These are phyloP conservation scores for Pterulicium gracile DNA, from an alignment of 1,284 basidiomycete genomes.

Conservation along the genomic window DNA sequence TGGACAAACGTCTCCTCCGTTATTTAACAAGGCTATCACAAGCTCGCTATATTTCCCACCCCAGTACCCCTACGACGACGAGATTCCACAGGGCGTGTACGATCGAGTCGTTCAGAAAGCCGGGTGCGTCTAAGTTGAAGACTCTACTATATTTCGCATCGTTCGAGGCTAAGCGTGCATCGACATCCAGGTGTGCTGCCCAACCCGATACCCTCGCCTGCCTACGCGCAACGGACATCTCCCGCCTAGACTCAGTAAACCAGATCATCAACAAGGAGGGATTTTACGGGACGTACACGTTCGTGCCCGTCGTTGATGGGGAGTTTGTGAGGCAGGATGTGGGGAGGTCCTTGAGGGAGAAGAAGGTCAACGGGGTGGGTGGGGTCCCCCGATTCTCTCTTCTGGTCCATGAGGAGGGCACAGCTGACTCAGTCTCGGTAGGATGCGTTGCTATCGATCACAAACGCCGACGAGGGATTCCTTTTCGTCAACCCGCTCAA, in stretches of 20 bases:
- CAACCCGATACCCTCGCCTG: constrained; percentile 22
- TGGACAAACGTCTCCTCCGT: constrained; percentile 25
- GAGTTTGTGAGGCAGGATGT: constrained; percentile 31
- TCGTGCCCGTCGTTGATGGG: constrained; percentile 35
- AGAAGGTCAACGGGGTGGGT: constrained; percentile 30
- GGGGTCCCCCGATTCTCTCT: neutral
- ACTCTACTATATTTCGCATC: no score
- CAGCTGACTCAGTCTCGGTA: constrained; percentile 10
- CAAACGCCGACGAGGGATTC: constrained; percentile 29
- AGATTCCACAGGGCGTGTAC: constrained; percentile 28
- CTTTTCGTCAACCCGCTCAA: constrained; percentile 24
- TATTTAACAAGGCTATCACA: constrained; percentile 33
- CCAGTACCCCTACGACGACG: constrained; percentile 32
- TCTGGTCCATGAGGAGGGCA: neutral
- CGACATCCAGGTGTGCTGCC: constrained; percentile 22
- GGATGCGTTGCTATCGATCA: constrained; percentile 21
- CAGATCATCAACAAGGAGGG: constrained; percentile 19
- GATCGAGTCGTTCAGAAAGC: constrained; percentile 19
- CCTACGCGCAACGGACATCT: constrained; percentile 20
- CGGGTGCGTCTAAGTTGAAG: constrained; percentile 16
- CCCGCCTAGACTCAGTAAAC: constrained; percentile 23
- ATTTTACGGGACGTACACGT: constrained; percentile 30
- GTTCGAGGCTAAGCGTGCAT: neutral
- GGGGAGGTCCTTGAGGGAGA: constrained; percentile 21
- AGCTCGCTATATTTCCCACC: constrained; percentile 34